A percentile compares a stretch with the other conserved stretches of the same genome.
Evolutionary conservation across 2,329 filamentous ascomycete genomes (phyloP).

Genomic region (Sclerotinia sclerotiorum): DNA sequence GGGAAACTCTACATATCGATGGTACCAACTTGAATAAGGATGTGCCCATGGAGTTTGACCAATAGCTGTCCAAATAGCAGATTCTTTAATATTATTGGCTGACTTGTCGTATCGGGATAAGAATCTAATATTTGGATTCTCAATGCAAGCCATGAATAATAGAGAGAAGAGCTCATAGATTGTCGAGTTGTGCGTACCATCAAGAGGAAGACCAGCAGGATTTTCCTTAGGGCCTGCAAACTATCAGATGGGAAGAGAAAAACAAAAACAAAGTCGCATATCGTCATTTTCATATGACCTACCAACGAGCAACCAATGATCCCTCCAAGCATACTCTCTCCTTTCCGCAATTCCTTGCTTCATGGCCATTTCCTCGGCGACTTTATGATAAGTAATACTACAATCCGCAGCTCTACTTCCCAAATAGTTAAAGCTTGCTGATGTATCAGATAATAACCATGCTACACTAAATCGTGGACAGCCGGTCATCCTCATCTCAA

Average conservation of each 20-base stretch:
- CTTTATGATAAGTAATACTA: conserved; percentile 48
- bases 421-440: conserved; percentile 47
- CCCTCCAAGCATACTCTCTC: conserved; percentile 48
- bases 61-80: conserved; percentile 47
- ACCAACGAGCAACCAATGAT: conserved; percentile 49
- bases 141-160: conserved; percentile 40
- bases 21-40: conserved; percentile 49
- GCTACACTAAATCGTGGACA: conserved; percentile 44
- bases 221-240: conserved; percentile 37
- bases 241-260: background rate
- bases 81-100: conserved; percentile 51
- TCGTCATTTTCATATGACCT: conserved; percentile 23
- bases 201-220: conserved; percentile 41
- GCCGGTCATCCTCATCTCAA: conserved; percentile 36
- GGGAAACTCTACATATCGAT: conserved; percentile 48
- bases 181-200: conserved; percentile 32
- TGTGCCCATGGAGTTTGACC: conserved; percentile 50
- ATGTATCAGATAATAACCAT: conserved; percentile 50
- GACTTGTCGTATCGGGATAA: conserved; percentile 50
- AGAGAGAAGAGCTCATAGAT: conserved; percentile 41
- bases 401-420: conserved; percentile 44
- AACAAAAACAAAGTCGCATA: background rate
- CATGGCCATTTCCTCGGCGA: conserved; percentile 48
- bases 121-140: conserved; percentile 44
- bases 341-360: conserved; percentile 42